Evolutionary conservation across 257 asterid species (phyloP).

Genomic region (Nicotiana attenuata): DNA sequence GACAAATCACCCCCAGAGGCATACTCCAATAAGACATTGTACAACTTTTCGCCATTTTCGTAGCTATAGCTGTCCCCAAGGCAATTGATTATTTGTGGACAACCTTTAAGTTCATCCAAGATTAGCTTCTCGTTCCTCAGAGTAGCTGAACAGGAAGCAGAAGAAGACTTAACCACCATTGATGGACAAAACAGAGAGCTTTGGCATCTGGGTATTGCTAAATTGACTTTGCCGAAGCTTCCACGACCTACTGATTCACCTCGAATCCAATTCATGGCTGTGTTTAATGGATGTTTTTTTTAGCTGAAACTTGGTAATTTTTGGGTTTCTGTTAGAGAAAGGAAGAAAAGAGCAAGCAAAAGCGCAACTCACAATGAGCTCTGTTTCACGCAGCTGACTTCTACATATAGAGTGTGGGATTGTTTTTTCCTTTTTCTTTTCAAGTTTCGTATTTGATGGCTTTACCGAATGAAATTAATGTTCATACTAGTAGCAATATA

Average conservation of each 20-base stretch:
- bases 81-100: conserved; percentile 59
- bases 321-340: neutral
- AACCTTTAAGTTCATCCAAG: conserved; percentile 46
- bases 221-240: conserved; percentile 44
- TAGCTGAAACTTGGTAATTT: neutral
- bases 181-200: conserved; percentile 16
- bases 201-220: conserved; percentile 30
- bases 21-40: conserved; percentile 73
- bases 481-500: conserved; percentile 11
- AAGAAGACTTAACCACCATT: conserved; percentile 50
- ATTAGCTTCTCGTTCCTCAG: conserved; percentile 48
- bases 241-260: conserved; percentile 49
- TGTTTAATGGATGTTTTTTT: neutral
- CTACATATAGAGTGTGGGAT: neutral
- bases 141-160: conserved; percentile 34
- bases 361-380: neutral
- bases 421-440: neutral
- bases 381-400: neutral
- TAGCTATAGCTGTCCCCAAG: conserved; percentile 50
- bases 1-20: conserved; percentile 68
- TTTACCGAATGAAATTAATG: neutral
- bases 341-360: neutral
- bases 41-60: conserved; percentile 72
- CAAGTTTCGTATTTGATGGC: neutral
- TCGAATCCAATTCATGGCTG: conserved; percentile 50